Percentiles rank a stretch among this genome's conserved stretches.
Conservation (phyloP, 257 asterid genomes). For the Cinchona pubescens region DNA sequence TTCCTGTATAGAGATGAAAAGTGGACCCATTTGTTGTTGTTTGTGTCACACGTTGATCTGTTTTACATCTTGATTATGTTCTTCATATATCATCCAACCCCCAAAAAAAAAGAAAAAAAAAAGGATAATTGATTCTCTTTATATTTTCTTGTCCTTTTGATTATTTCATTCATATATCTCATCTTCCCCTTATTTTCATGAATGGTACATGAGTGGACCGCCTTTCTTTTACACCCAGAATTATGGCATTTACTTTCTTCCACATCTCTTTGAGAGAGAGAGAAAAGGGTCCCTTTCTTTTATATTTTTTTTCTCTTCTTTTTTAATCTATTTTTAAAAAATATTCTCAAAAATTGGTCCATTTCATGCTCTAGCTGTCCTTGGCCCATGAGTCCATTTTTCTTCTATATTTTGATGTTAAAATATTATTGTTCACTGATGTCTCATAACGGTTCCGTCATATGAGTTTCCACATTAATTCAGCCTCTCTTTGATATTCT, state of each 20-base stretch:
- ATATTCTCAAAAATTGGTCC: constrained; percentile 3
- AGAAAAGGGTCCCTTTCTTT: constrained; percentile 13
- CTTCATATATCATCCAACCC: too few relatives aligned
- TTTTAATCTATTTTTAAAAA: not conserved
- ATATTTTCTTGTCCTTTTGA: not conserved
- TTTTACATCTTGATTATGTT: too few relatives aligned
- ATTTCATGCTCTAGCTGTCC: constrained; percentile 25
- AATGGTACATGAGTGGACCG: constrained; percentile 20
- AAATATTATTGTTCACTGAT: not conserved
- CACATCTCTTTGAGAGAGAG: constrained; percentile 14
- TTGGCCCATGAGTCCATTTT: constrained; percentile 27
- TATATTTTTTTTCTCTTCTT: not conserved
- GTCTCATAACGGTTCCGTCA: constrained; percentile 20
- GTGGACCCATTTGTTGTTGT: too few relatives aligned
- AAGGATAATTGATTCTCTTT: constrained; percentile 5
- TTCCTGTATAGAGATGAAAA: constrained; percentile 2
- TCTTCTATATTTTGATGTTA: not conserved
- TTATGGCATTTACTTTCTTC: constrained; percentile 7
- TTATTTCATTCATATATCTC: constrained; percentile 5
- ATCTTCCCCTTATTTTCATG: constrained; percentile 11
- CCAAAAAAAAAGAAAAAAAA: too few relatives aligned
- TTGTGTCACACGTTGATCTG: too few relatives aligned
- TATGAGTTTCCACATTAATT: constrained; percentile 32
- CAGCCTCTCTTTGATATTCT: not conserved
- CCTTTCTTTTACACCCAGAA: constrained; percentile 2